Percentiles rank a stretch among this genome's conserved stretches.
Evolutionary conservation across 2,329 filamentous ascomycete species (phyloP).

Genomic region (Endothia cerciana): DNA sequence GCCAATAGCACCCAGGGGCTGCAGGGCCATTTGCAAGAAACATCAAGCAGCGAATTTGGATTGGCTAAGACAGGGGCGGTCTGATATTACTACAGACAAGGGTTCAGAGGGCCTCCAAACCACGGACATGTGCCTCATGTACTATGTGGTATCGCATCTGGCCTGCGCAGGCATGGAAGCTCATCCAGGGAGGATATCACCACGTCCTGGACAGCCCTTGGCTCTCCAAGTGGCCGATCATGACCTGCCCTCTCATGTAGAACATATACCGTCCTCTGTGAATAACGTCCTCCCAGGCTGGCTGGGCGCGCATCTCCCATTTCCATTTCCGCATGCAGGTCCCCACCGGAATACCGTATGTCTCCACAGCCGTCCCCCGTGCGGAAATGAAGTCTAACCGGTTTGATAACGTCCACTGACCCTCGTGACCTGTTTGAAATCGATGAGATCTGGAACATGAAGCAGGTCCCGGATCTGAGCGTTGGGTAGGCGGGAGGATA

Average conservation of each 20-base stretch:
- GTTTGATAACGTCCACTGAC: constrained; percentile 8
- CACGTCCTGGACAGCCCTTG: neutral
- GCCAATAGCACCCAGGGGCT: constrained; percentile 6
- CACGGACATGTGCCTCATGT: neutral
- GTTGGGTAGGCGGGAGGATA: constrained; percentile 4
- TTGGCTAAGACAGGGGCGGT: constrained; percentile 16
- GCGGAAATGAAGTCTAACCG: constrained; percentile 12
- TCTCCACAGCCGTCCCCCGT: constrained; percentile 3
- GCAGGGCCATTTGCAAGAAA: constrained; percentile 10
- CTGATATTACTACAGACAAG: constrained; percentile 10
- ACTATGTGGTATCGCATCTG: neutral
- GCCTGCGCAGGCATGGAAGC: neutral
- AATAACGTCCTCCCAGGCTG: neutral
- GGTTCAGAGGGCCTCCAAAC: neutral
- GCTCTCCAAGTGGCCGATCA: neutral
- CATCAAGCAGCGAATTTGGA: neutral
- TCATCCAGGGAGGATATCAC: neutral
- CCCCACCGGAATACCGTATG: constrained; percentile 3
- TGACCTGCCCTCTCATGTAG: neutral
- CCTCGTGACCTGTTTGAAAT: constrained; percentile 8
- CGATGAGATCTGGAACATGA: constrained; percentile 4
- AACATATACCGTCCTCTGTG: too few species aligned
- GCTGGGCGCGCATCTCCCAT: neutral
- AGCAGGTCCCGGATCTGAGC: neutral
- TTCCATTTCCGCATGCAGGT: constrained; percentile 6